Conservation (phyloP, 179 eudicot species). For the Gypsophila paniculata region DNA sequence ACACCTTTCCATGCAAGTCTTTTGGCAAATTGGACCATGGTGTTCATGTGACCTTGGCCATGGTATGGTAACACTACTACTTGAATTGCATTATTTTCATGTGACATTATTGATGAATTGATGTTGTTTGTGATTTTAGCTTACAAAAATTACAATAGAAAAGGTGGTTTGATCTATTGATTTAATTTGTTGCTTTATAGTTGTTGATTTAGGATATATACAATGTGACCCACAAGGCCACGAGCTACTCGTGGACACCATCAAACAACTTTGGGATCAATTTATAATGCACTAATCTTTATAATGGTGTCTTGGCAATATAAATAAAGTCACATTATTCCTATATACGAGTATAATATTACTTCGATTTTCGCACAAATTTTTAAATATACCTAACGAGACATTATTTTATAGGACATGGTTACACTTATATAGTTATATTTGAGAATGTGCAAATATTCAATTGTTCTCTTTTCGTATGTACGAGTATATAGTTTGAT, state of each 20-base stretch:
- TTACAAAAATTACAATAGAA: background rate
- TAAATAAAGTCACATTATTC: no score
- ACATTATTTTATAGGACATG: no score
- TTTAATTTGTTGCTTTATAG: background rate
- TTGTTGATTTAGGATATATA: background rate
- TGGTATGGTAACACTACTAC: slow-evolving; percentile 12
- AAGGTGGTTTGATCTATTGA: background rate
- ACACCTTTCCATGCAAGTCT: slow-evolving; percentile 15
- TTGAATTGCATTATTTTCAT: slow-evolving; percentile 1
- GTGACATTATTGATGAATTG: background rate
- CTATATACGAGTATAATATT: no score
- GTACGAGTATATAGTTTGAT: no score
- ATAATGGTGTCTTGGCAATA: no score
- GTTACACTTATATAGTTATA: no score
- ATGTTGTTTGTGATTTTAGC: background rate
- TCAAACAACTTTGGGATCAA: no score
- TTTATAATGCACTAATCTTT: no score
- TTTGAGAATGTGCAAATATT: no score
- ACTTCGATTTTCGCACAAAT: no score
- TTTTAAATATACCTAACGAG: no score
- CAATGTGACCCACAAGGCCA: background rate
- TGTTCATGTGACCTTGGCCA: slow-evolving; percentile 23
- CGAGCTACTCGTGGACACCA: slow-evolving; percentile 5
- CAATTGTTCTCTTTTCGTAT: no score
- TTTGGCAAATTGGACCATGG: slow-evolving; percentile 18